These are phyloP conservation scores for Thymus quinquecostatus DNA, from an alignment of 257 asterid species.

Conservation along the genomic window DNA sequence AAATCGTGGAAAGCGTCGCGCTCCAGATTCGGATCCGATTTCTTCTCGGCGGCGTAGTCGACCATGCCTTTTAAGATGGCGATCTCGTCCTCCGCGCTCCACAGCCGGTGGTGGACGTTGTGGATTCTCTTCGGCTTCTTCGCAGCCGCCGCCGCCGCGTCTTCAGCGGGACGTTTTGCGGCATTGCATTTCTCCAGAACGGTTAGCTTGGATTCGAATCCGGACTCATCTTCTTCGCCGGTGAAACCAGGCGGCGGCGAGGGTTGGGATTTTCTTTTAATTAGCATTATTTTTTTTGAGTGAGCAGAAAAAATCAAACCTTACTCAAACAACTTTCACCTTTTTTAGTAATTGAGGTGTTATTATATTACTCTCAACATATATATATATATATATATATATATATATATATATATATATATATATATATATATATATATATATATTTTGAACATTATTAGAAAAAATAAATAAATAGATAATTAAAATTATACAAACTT, in stretches of 20 bases:
- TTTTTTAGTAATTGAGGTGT: too few relatives aligned
- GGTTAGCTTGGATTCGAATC: slow-evolving; percentile 47
- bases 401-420: too few relatives aligned
- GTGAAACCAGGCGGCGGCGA: slow-evolving; percentile 35
- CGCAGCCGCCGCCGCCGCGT: slow-evolving; percentile 21
- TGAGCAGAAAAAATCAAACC: neutral
- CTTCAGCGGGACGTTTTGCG: slow-evolving; percentile 19
- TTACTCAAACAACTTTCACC: too few relatives aligned
- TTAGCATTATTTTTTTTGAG: too few relatives aligned
- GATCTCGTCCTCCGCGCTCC: slow-evolving; percentile 72
- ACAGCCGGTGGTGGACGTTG: slow-evolving; percentile 49
- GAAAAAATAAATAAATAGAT: too few relatives aligned
- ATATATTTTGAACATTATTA: too few relatives aligned
- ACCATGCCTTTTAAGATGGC: slow-evolving; percentile 52
- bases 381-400: too few relatives aligned
- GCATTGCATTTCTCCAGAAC: slow-evolving; percentile 32
- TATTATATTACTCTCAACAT: too few relatives aligned
- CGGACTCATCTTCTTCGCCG: slow-evolving; percentile 36
- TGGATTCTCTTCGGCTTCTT: slow-evolving; percentile 49
- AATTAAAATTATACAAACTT: too few relatives aligned
- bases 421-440: too few relatives aligned
- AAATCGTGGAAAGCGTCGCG: slow-evolving; percentile 48
- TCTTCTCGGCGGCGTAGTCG: slow-evolving; percentile 44
- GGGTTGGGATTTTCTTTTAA: neutral
- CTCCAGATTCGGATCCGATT: slow-evolving; percentile 43